A percentile compares a stretch with the other conserved stretches of the same genome.
Conservation (phyloP, 2,329 filamentous ascomycete species). For the Colletotrichum eleusines region DNA sequence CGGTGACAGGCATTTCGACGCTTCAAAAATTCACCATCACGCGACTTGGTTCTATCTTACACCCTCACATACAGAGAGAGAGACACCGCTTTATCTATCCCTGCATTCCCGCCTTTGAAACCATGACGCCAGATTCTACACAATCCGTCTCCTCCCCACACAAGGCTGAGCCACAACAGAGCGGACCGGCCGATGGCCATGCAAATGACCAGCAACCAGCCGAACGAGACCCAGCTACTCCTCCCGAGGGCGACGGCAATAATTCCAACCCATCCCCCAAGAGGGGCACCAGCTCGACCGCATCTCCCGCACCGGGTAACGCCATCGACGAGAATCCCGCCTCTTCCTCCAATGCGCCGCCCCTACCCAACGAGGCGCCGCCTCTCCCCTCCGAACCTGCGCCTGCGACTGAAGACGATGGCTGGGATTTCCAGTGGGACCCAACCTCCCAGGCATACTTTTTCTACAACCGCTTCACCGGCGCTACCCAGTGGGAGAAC, state of each 20-base stretch:
- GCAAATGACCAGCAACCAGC: constrained; percentile 14
- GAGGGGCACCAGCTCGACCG: constrained; percentile 24
- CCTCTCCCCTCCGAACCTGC: constrained; percentile 58
- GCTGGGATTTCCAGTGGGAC: constrained; percentile 88
- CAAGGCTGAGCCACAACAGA: constrained; percentile 29
- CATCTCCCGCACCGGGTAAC: constrained; percentile 31
- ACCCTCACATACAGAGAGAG: background rate
- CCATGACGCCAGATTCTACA: constrained; percentile 35
- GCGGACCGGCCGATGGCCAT: constrained; percentile 10
- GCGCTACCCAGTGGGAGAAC: constrained; percentile 85
- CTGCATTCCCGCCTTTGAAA: constrained; percentile 38
- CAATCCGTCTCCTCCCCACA: constrained; percentile 31
- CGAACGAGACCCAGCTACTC: constrained; percentile 1
- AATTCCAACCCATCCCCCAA: constrained; percentile 8
- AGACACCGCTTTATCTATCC: constrained; percentile 29
- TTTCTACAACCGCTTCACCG: constrained; percentile 86
- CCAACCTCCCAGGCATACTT: constrained; percentile 76
- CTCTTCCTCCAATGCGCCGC: constrained; percentile 47
- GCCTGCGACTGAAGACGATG: constrained; percentile 73
- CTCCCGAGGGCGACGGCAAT: constrained; percentile 9
- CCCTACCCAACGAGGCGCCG: constrained; percentile 54
- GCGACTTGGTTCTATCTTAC: background rate
- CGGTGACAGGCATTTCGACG: constrained; percentile 34
- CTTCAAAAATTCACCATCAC: constrained; percentile 15
- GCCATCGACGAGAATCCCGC: constrained; percentile 25